A percentile compares a stretch with the other conserved stretches of the same genome.
Conservation (phyloP, 2,329 filamentous ascomycete species). For the Fusarium luffae region DNA sequence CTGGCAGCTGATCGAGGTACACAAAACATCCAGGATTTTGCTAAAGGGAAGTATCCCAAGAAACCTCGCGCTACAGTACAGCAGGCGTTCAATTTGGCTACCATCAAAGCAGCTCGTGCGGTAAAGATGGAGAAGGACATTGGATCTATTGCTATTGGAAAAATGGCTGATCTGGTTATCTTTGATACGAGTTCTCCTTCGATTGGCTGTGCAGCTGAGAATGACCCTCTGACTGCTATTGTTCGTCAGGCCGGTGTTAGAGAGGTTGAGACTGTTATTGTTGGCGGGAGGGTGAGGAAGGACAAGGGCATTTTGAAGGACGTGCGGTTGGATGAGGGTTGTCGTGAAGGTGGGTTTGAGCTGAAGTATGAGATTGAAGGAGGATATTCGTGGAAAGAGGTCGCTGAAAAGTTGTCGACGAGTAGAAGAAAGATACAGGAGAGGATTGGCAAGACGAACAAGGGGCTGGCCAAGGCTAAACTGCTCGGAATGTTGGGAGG, state of each 20-base stretch:
- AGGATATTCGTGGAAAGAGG: not conserved
- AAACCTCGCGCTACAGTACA: not conserved
- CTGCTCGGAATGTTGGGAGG: not conserved
- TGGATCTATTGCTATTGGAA: not conserved
- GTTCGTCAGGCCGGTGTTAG: not conserved
- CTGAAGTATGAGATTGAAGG: not conserved
- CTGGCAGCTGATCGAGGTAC: not conserved
- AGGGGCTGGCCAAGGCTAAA: not conserved
- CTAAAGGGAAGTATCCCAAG: not conserved
- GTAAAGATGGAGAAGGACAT: not conserved
- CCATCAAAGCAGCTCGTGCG: slow-evolving; percentile 12
- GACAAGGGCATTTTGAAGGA: not conserved
- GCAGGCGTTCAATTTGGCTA: slow-evolving; percentile 1
- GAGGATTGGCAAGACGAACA: not conserved
- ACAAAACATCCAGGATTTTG: too few species aligned
- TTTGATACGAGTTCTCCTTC: slow-evolving; percentile 10
- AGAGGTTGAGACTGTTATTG: slow-evolving; percentile 7
- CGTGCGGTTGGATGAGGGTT: not conserved
- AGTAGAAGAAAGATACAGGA: not conserved
- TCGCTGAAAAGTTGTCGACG: not conserved
- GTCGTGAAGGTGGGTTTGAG: not conserved
- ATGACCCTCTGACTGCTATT: not conserved
- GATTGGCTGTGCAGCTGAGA: not conserved
- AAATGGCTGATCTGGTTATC: not conserved
- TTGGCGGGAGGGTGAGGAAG: not conserved